Conservation (phyloP, 768 basidiomycete species). For the Xerocomellus chrysenteron region DNA sequence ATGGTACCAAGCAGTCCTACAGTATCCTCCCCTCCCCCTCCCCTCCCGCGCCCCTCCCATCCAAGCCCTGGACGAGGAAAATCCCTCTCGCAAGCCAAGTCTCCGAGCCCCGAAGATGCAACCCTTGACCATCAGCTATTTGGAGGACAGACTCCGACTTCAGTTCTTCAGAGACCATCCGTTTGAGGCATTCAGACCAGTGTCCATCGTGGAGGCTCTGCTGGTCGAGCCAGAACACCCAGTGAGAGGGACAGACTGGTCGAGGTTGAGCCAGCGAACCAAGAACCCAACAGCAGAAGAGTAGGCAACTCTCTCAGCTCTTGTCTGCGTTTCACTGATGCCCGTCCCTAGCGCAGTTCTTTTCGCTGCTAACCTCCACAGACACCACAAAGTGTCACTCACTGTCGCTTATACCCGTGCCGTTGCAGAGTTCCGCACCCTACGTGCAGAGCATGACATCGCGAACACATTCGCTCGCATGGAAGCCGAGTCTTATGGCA, state of each 20-base stretch:
- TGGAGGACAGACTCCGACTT: constrained; percentile 82
- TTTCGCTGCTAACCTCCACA: constrained; percentile 78
- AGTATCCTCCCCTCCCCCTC: constrained; percentile 84
- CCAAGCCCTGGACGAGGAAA: constrained; percentile 45
- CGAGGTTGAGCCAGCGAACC: constrained; percentile 74
- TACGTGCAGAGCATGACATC: constrained; percentile 83
- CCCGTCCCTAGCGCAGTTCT: constrained; percentile 60
- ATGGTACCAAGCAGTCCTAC: constrained; percentile 84
- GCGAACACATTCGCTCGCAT: constrained; percentile 71
- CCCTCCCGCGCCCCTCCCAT: constrained; percentile 69
- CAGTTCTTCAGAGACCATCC: constrained; percentile 97
- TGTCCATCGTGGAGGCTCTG: constrained; percentile 70
- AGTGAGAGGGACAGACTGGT: constrained; percentile 67
- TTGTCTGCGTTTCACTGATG: constrained; percentile 7
- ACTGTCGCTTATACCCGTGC: constrained; percentile 79
- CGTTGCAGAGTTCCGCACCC: constrained; percentile 81
- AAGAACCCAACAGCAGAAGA: constrained; percentile 87
- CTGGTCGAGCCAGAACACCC: constrained; percentile 55
- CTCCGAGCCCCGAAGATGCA: constrained; percentile 40
- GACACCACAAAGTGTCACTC: constrained; percentile 59
- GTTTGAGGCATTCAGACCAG: constrained; percentile 88
- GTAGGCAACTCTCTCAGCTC: constrained; percentile 47
- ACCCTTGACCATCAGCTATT: constrained; percentile 65
- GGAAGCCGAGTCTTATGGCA: constrained; percentile 80
- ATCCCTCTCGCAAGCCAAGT: constrained; percentile 19